Evolutionary conservation across 1,284 basidiomycete genomes (phyloP).

Genomic region (Sutorius eximius): DNA sequence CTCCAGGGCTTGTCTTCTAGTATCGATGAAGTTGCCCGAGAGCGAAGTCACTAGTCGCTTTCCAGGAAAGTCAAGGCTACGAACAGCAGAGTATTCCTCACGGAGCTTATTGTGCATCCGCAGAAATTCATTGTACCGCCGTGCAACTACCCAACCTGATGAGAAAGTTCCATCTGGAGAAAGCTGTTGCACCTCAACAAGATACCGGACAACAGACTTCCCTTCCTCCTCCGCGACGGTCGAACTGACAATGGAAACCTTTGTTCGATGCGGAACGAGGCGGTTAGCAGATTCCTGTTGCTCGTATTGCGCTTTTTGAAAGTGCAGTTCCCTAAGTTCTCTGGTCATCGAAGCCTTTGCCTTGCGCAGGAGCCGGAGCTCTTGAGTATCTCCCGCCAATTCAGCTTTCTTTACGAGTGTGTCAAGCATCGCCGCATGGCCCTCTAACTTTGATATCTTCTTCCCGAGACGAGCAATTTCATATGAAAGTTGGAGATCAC

Average conservation of each 20-base stretch:
- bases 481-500: conserved; percentile 81
- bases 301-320: conserved; percentile 90
- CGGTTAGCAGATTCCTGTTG: conserved; percentile 87
- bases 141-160: conserved; percentile 88
- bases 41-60: conserved; percentile 86
- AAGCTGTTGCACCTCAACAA: conserved; percentile 89
- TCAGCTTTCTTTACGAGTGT: conserved; percentile 92
- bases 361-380: conserved; percentile 78
- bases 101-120: conserved; percentile 83
- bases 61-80: conserved; percentile 82
- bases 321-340: conserved; percentile 81
- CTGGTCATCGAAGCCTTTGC: conserved; percentile 80
- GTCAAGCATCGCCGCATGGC: conserved; percentile 82
- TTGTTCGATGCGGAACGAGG: conserved; percentile 77
- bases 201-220: conserved; percentile 87
- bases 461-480: conserved; percentile 77
- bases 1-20: conserved; percentile 76
- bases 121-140: conserved; percentile 94
- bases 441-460: conserved; percentile 74
- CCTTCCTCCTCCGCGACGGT: conserved; percentile 79
- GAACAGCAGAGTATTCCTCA: conserved; percentile 68
- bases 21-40: conserved; percentile 83
- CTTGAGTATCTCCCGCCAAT: conserved; percentile 84
- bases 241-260: conserved; percentile 76
- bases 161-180: conserved; percentile 71